A percentile compares a stretch with the other conserved stretches of the same genome.
Conservation (phyloP, 139 green algal genomes). For the Coccomyxa sp. region DNA sequence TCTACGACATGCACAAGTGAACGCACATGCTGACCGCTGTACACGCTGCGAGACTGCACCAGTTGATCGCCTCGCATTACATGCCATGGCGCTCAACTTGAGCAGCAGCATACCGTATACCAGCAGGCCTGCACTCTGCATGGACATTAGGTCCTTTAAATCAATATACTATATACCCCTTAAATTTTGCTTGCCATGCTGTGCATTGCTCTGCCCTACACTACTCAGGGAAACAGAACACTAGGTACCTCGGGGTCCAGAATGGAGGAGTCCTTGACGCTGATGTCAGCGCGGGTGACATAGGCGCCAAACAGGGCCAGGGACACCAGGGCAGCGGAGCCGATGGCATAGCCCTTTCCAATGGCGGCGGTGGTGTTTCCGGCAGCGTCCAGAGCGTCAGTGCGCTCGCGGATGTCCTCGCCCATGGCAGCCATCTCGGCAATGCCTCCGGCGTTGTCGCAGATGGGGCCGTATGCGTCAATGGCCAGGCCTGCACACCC, state of each 20-base stretch:
- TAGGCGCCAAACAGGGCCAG: slow-evolving; percentile 97
- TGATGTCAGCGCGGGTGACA: slow-evolving; percentile 80
- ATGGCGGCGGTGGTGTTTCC: slow-evolving; percentile 99
- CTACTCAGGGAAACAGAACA: no score
- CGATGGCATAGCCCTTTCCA: slow-evolving; percentile 97
- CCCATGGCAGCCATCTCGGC: slow-evolving; percentile 98
- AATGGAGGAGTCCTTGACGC: slow-evolving; percentile 80
- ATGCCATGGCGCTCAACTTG: no score
- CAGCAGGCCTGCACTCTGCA: no score
- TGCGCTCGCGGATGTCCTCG: slow-evolving; percentile 95
- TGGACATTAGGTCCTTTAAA: no score
- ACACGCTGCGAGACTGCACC: no score
- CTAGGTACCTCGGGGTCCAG: slow-evolving; percentile 84
- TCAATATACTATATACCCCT: no score
- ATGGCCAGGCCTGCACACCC: slow-evolving; percentile 80
- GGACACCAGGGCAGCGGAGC: slow-evolving; percentile 95
- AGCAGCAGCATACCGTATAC: no score
- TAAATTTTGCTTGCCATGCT: no score
- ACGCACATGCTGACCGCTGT: no score
- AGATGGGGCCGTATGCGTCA: slow-evolving; percentile 96
- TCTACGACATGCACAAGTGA: no score
- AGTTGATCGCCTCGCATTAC: no score
- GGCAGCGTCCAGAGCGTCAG: slow-evolving; percentile 92
- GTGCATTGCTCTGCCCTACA: no score
- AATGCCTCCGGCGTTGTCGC: slow-evolving; percentile 94